A percentile compares a stretch with the other conserved stretches of the same genome.
Conservation (phyloP, 305 asterid genomes). For the Solanum chacoense region DNA sequence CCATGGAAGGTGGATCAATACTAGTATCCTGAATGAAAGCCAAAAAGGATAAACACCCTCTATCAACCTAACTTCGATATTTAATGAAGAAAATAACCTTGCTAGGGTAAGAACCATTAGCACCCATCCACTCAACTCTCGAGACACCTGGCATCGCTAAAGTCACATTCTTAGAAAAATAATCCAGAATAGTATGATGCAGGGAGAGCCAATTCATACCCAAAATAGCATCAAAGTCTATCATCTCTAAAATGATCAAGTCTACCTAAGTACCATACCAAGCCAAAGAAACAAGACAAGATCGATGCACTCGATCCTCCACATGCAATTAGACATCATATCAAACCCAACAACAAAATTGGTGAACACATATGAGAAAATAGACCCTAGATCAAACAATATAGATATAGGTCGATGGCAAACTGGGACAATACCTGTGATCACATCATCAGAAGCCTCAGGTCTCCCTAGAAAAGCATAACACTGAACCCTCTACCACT, state of each 20-base stretch:
- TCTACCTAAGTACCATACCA: not conserved
- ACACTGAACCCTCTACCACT: not conserved
- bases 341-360: not conserved
- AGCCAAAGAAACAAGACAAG: not conserved
- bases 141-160: not conserved
- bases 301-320: not conserved
- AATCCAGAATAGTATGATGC: not conserved
- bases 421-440: not conserved
- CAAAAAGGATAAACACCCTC: not conserved
- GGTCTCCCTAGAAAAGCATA: not conserved
- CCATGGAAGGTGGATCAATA: not conserved
- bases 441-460: not conserved
- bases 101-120: not conserved
- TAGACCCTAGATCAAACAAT: not conserved
- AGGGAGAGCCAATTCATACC: not conserved
- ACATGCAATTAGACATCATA: not conserved
- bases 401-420: not conserved
- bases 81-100: too few species aligned
- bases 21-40: not conserved
- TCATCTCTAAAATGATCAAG: not conserved
- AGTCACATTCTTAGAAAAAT: not conserved
- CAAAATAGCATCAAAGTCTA: not conserved
- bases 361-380: not conserved
- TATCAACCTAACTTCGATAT: not conserved
- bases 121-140: not conserved